Base-by-base conservation (phyloP, 345 rosid genomes). In the Fremontodendron californicum region DNA sequence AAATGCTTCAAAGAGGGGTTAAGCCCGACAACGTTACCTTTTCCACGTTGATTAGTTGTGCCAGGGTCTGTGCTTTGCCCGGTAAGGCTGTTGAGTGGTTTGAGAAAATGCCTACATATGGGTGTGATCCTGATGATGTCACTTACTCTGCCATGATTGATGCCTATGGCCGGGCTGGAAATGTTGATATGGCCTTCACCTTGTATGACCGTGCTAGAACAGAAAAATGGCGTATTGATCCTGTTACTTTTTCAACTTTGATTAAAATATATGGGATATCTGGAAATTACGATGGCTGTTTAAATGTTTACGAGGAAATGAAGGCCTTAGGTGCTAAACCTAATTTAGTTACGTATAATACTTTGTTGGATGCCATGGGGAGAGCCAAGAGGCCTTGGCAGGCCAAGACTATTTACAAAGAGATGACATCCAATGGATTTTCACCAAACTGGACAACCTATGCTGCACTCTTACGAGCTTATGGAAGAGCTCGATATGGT, bases 361-460 rank as follows among this genome's bases (percentile, higher is more conserved):
- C 89, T 76, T 66, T 95, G 85, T 79, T 95, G 79, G 96, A 92
- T 85, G 87, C 90, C 4, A 93, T 95, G 99, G 98, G 99, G 57
- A 89, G 90, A 85, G 98, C 97, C 39, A 92, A 82, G 91, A 93
- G 98, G 88, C 99, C 99, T 3, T 95, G 98, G 96, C 96, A 89
- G 82, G 97, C 87, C 0, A 93, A 92, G 85, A 86, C 58, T 21
- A 78, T 96, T 61, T 84, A 90, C 83, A 87, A 82, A 57, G 97
- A 93, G 79, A 86, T 96, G 92, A 81, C 82, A n/a, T 74, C 65
- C 51, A 88, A 80, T 79, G 97, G 96, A 37, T 73, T 88, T 81
- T 75, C 81, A 5, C 97, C 99, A 0, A 90, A 78, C 76, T 84
- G 85, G 84, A 84, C 60, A 73, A 90, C 96, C 15, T 92, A 92